Evolutionary conservation across 768 basidiomycete species (phyloP), one percentile per base, ranked within the genome.

Genomic region (Tricholoma saponaceum): DNA sequence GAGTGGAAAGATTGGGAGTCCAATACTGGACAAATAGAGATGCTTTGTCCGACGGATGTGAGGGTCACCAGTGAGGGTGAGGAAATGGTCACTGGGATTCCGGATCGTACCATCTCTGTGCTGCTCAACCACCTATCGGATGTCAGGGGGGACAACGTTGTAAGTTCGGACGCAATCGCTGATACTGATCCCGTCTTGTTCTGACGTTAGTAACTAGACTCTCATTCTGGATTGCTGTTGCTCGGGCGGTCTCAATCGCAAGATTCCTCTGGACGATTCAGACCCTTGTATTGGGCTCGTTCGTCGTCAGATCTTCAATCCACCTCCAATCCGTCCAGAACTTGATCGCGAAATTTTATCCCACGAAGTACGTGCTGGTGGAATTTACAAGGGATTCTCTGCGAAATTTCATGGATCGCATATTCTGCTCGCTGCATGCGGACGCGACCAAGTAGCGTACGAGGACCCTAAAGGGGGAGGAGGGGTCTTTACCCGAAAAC

Each of bases 151-250:
- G 70, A 76, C 60, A 80, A 79, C 55, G 77, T 79, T 18, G 79
- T 76, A 43, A 33, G 78, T 20, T 20, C 37, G 14, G 22, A 16
- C 30, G 5, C 13, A 9, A 1, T 13, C n/a, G 14, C 20, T 35
- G 18, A 7, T 25, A 26, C 9, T 51, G 28, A 28, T 57, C 10
- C 5, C 10, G 12, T 3, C 20, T 23, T 12, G 4, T 25, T 41
- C 56, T 9, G 49, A 39, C 20, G 26, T 20, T 2, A 20, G 7
- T 12, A 41, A 16, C 16, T 54, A 80, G 79, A 78, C 74, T 10
- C 63, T 81, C 14, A 75, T 81, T 46, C 66, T 81, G 5, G 79
- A 80, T 54, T 79, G 79, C 49, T 81, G 79, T 60, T 67, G 72
- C 60, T 76, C 79, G 5, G 75, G 67, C 0, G 74, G 76, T 0